These are phyloP conservation scores for Aspergillus egyptiacus DNA, from an alignment of 495 filamentous ascomycete genomes.

Conservation along the genomic window DNA sequence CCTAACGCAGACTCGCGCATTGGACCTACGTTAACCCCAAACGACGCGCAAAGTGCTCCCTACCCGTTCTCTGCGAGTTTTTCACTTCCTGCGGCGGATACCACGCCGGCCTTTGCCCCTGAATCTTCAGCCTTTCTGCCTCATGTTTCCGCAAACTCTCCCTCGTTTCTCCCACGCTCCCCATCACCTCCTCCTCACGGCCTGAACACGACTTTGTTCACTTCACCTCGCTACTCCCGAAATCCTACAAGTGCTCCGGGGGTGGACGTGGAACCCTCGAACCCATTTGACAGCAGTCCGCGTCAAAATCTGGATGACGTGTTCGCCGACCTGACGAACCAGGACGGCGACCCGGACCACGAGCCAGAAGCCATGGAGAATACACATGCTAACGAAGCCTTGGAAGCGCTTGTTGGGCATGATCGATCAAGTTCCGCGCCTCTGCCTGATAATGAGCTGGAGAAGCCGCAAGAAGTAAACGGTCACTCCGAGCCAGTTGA, in stretches of 20 bases:
- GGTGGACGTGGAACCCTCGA: slow-evolving; percentile 22
- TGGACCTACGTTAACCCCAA: slow-evolving; percentile 33
- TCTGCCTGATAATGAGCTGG: slow-evolving; percentile 14
- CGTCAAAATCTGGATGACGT: slow-evolving; percentile 42
- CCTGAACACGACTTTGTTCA: slow-evolving; percentile 38
- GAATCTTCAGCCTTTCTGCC: slow-evolving; percentile 39
- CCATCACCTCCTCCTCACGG: slow-evolving; percentile 29
- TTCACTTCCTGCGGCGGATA: slow-evolving; percentile 32
- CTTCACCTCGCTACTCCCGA: slow-evolving; percentile 33
- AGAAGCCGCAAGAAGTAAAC: slow-evolving; percentile 14
- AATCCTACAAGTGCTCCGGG: slow-evolving; percentile 22
- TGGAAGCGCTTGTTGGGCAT: slow-evolving; percentile 41
- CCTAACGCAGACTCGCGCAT: slow-evolving; percentile 19
- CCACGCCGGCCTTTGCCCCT: slow-evolving; percentile 37
- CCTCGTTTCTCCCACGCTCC: slow-evolving; percentile 38
- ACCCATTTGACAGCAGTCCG: slow-evolving; percentile 37
- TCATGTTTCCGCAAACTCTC: slow-evolving; percentile 32
- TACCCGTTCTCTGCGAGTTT: slow-evolving; percentile 42
- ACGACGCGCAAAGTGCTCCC: slow-evolving; percentile 25
- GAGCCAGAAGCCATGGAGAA: slow-evolving; percentile 38
- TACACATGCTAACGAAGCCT: slow-evolving; percentile 41
- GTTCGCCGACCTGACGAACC: slow-evolving; percentile 44
- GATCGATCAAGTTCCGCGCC: slow-evolving; percentile 23
- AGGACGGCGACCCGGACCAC: slow-evolving; percentile 31
- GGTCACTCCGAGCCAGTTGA: slow-evolving; percentile 11